These are phyloP conservation scores for Larix sibirica DNA, from an alignment of 83 land plant genomes.

Conservation along the genomic window DNA sequence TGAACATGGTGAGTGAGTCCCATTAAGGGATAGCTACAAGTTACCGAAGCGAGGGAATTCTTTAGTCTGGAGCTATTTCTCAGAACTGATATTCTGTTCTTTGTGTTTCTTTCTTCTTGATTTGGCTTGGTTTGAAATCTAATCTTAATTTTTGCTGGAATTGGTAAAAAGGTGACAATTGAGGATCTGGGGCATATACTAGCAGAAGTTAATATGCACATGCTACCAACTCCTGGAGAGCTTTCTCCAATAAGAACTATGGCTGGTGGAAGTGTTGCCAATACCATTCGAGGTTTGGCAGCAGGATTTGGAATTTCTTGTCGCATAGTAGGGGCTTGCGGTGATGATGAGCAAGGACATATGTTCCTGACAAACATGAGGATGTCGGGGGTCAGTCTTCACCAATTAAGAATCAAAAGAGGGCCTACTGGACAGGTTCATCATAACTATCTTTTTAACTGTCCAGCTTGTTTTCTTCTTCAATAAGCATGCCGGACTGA, in stretches of 20 bases:
- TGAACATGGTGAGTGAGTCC: no score
- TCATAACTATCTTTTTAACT: constrained; percentile 1
- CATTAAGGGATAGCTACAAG: no score
- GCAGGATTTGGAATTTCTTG: constrained; percentile 68
- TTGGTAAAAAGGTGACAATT: constrained; percentile 8
- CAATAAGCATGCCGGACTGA: not conserved
- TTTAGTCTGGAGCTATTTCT: no score
- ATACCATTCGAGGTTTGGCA: constrained; percentile 82
- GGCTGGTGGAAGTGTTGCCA: constrained; percentile 96
- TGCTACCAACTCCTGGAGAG: constrained; percentile 35
- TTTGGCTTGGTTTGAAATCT: no score
- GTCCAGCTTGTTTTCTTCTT: constrained; percentile 3
- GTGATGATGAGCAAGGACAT: constrained; percentile 84
- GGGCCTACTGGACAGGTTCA: constrained; percentile 88
- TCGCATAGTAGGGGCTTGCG: constrained; percentile 84
- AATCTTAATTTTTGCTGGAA: no score
- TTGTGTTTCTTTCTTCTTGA: no score
- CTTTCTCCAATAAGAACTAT: constrained; percentile 52
- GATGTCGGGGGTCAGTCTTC: constrained; percentile 58
- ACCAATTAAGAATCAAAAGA: constrained; percentile 68
- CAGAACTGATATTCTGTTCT: no score
- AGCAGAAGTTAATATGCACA: constrained; percentile 65
- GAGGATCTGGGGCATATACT: constrained; percentile 77
- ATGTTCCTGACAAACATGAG: constrained; percentile 71
- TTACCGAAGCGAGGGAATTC: no score